Evolutionary conservation across 2,329 filamentous ascomycete genomes (phyloP).

Genomic region (Aurifilum marmelostoma): DNA sequence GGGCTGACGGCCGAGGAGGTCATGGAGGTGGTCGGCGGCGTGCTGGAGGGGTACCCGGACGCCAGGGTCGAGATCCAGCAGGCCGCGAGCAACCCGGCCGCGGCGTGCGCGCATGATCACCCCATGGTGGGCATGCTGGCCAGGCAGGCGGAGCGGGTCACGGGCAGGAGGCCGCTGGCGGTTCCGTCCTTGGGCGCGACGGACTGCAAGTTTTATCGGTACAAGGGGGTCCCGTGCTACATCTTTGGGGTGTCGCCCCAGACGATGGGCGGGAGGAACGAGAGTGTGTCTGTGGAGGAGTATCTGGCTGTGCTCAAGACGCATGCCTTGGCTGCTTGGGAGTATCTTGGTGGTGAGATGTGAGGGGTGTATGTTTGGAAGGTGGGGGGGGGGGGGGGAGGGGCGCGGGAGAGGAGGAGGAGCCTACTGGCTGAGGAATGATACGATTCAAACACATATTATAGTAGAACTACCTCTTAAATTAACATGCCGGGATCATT

Average conservation of each 20-base stretch:
- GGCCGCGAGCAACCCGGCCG: conserved; percentile 40
- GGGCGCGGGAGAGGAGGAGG: no score
- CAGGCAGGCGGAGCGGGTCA: conserved; percentile 34
- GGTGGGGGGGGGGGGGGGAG: no score
- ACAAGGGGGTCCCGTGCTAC: conserved; percentile 42
- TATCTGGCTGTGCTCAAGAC: conserved; percentile 38
- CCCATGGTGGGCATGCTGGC: conserved; percentile 37
- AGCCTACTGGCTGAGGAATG: not conserved
- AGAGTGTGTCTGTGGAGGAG: conserved; percentile 36
- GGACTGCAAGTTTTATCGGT: conserved; percentile 46
- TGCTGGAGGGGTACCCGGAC: conserved; percentile 37
- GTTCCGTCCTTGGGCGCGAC: conserved; percentile 45
- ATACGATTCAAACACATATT: not conserved
- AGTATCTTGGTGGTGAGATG: conserved; percentile 29
- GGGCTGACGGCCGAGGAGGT: conserved; percentile 39
- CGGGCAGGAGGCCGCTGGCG: conserved; percentile 30
- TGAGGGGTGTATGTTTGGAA: no score
- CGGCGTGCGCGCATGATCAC: conserved; percentile 39
- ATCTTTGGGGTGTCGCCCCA: conserved; percentile 37
- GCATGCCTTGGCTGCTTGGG: conserved; percentile 38
- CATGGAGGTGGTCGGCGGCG: conserved; percentile 35
- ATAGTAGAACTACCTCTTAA: not conserved
- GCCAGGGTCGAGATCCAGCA: conserved; percentile 36
- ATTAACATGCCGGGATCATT: not conserved
- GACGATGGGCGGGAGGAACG: conserved; percentile 36